These are phyloP conservation scores for Fusarium proliferatum DNA, from an alignment of 2,329 filamentous ascomycete species.

Conservation along the genomic window DNA sequence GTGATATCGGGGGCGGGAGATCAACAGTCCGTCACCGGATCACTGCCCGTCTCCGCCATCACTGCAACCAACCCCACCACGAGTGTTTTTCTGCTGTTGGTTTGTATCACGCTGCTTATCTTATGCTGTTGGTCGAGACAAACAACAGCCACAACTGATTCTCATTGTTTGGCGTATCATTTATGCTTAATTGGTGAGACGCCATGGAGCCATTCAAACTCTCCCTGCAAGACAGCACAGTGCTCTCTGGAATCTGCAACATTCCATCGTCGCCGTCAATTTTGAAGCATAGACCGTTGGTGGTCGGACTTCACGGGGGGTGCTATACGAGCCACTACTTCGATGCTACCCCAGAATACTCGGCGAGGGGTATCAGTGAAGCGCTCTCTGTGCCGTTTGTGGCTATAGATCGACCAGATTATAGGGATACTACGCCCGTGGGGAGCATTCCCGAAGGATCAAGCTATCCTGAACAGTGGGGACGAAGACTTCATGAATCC, in stretches of 20 bases:
- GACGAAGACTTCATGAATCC: conserved; percentile 14
- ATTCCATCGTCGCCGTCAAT: conserved; percentile 19
- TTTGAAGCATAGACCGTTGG: conserved; percentile 24
- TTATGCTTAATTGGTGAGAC: not conserved
- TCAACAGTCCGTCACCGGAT: not conserved
- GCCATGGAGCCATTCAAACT: conserved; percentile 31
- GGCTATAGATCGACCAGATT: conserved; percentile 38
- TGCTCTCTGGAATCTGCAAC: conserved; percentile 28
- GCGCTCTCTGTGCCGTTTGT: conserved; percentile 33
- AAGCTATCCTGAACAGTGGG: conserved; percentile 35
- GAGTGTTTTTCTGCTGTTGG: not conserved
- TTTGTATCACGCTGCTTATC: not conserved
- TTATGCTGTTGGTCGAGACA: not conserved
- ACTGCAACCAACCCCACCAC: not conserved
- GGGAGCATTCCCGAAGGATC: conserved; percentile 25
- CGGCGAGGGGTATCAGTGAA: conserved; percentile 25
- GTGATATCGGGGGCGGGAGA: not conserved
- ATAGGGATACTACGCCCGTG: conserved; percentile 29
- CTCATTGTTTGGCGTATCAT: not conserved
- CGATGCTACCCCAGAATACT: conserved; percentile 28
- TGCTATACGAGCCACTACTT: conserved; percentile 38
- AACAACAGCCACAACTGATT: not conserved
- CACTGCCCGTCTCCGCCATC: not conserved
- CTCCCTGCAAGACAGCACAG: conserved; percentile 13
- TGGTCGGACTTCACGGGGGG: conserved; percentile 38